Evolutionary conservation across 768 basidiomycete genomes (phyloP), one percentile per base, ranked within the genome.

Genomic region (Lactarius tabidus): DNA sequence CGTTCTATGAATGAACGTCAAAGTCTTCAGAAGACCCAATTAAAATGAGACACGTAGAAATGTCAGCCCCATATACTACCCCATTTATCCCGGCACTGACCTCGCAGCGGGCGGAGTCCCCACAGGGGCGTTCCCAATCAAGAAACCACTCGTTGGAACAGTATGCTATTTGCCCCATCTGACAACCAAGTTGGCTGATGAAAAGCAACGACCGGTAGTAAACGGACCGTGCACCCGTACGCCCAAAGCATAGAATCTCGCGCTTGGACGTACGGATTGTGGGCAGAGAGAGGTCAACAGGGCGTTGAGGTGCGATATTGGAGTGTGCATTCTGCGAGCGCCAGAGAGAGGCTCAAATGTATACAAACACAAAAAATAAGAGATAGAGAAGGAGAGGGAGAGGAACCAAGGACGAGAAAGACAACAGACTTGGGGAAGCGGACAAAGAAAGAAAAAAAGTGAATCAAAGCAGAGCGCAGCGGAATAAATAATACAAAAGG

Each of bases 11-110:
- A n/a, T n/a, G n/a, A n/a, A n/a, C n/a, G n/a, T 14, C 38, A 38
- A 15, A 36, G 36, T 12, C 36, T 36, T 36, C 36, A 36, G 36
- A 12, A 12, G 36, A 36, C 36, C 6, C 36, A 36, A 36, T 9
- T 2, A 55, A 43, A 31, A 31, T 33, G 31, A 41, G 26, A 54
- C 7, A 26, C 3, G 33, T 63, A 63, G 59, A 69, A 60, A 80
- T 90, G 86, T 91, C 66, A 74, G 88, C 89, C 85, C 80, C 88
- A 85, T 79, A 90, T 91, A 91, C 89, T 90, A 91, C 89, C 77
- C 88, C 82, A 77, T 62, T 18, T 72, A 71, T 76, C 80, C 87
- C 84, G 78, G 86, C 89, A 91, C 85, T 73, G 71, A 70, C 87
- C 89, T 90, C 76, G 86, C 89, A 84, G 77, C 79, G 83, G 86